Percentiles rank a stretch among this genome's conserved stretches.
These are phyloP conservation scores for Plasmodium gonderi DNA, from an alignment of 169 alveolate species.

Conservation along the genomic window DNA sequence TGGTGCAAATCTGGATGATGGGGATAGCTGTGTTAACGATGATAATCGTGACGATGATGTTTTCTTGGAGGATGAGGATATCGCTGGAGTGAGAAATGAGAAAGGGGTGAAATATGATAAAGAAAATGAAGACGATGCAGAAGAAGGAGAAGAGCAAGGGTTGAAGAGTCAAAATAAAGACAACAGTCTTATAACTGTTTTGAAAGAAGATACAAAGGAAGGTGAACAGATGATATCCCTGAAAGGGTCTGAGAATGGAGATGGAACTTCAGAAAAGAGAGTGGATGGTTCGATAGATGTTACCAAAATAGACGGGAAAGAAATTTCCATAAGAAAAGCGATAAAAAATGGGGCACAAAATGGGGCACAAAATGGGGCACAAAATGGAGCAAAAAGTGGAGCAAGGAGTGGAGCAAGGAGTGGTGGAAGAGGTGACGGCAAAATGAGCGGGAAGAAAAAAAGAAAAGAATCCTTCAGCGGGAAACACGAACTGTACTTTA, in stretches of 20 bases:
- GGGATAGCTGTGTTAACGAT: background rate
- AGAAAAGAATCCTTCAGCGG: constrained; percentile 30
- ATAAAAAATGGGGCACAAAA: background rate
- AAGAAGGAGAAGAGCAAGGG: background rate
- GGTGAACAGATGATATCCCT: background rate
- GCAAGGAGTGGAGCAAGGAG: background rate
- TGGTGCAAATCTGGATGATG: background rate
- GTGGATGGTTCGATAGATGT: too few species aligned
- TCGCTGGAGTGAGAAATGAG: constrained; percentile 9
- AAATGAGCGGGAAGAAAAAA: constrained; percentile 8
- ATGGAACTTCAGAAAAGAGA: background rate
- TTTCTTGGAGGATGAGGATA: background rate
- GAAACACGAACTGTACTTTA: constrained; percentile 59
- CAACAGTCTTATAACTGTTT: background rate
- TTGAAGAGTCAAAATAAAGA: background rate
- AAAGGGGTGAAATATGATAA: too few species aligned
- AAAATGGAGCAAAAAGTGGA: background rate
- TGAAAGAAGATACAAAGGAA: background rate
- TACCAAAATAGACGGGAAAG: background rate
- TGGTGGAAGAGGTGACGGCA: too few species aligned
- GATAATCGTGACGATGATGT: background rate
- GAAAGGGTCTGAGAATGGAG: background rate
- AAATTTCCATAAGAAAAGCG: background rate
- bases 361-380: background rate
- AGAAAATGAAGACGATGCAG: background rate